These are phyloP conservation scores for Allium cepa DNA, from an alignment of 106 monocot genomes.

Conservation along the genomic window DNA sequence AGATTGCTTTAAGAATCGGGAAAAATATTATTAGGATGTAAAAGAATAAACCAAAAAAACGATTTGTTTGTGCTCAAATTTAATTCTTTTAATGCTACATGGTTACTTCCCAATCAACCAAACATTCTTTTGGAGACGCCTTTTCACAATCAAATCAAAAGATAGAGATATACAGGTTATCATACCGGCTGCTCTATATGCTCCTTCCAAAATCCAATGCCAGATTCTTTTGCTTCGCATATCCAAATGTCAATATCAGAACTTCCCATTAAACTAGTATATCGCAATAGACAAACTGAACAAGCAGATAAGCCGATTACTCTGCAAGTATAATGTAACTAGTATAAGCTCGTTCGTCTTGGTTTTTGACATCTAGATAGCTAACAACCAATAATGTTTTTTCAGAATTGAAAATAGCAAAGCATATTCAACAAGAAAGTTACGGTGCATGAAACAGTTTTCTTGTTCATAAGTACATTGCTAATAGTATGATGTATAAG, in stretches of 20 bases:
- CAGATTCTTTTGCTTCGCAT: constrained; percentile 82
- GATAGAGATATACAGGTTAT: neutral
- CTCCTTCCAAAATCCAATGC: constrained; percentile 63
- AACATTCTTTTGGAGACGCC: too few relatives aligned
- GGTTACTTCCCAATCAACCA: too few relatives aligned
- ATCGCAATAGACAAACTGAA: constrained; percentile 80
- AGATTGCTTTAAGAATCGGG: too few relatives aligned
- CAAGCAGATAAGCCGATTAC: constrained; percentile 77
- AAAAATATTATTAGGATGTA: too few relatives aligned
- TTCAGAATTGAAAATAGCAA: too few relatives aligned
- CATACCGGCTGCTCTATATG: constrained; percentile 87
- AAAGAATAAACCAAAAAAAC: too few relatives aligned
- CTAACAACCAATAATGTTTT: constrained; percentile 20
- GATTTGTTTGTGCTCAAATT: too few relatives aligned
- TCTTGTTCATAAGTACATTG: neutral
- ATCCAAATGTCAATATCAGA: constrained; percentile 97
- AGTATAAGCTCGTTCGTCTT: constrained; percentile 58
- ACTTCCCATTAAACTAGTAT: constrained; percentile 96
- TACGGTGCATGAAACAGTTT: neutral
- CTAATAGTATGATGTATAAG: neutral
- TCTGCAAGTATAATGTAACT: constrained; percentile 81
- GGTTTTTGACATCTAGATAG: constrained; percentile 76
- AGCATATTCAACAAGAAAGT: too few relatives aligned
- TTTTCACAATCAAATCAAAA: too few relatives aligned
- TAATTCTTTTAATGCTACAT: too few relatives aligned